Percentiles rank a stretch among this genome's conserved stretches.
These are phyloP conservation scores for Zoysia japonica DNA, from an alignment of 176 grass and related monocot species.

Conservation along the genomic window DNA sequence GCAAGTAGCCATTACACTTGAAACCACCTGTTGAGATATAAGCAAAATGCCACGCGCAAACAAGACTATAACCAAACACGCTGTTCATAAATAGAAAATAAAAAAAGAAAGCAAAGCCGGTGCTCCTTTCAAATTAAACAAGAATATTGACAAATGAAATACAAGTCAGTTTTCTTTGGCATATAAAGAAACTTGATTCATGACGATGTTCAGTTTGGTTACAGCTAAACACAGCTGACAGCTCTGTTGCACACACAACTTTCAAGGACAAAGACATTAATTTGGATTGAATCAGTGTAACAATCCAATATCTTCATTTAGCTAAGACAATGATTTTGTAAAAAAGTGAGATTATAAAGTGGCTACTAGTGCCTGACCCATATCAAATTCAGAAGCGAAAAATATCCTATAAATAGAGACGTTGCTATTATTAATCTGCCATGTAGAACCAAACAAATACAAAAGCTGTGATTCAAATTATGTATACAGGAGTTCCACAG, in stretches of 20 bases:
- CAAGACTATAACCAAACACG: neutral
- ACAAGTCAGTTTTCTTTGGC: neutral
- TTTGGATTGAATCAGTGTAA: neutral
- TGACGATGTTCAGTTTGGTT: neutral
- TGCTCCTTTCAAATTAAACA: neutral
- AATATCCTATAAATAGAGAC: neutral
- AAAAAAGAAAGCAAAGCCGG: neutral
- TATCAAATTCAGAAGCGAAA: neutral
- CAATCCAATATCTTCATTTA: neutral
- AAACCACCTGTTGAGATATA: neutral
- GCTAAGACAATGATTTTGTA: neutral
- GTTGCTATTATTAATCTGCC: too few species aligned
- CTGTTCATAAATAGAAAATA: too few species aligned
- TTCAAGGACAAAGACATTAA: neutral
- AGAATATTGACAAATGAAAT: neutral
- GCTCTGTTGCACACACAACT: neutral
- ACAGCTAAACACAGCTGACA: neutral
- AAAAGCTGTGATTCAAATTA: neutral
- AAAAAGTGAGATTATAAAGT: neutral
- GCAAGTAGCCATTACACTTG: too few species aligned
- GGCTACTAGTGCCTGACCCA: neutral
- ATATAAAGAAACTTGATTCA: neutral
- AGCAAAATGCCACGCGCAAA: too few species aligned
- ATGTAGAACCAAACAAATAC: neutral
- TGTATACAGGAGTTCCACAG: neutral